These are phyloP conservation scores for Claviceps humidiphila DNA, from an alignment of 2,329 filamentous ascomycete species.

Conservation along the genomic window DNA sequence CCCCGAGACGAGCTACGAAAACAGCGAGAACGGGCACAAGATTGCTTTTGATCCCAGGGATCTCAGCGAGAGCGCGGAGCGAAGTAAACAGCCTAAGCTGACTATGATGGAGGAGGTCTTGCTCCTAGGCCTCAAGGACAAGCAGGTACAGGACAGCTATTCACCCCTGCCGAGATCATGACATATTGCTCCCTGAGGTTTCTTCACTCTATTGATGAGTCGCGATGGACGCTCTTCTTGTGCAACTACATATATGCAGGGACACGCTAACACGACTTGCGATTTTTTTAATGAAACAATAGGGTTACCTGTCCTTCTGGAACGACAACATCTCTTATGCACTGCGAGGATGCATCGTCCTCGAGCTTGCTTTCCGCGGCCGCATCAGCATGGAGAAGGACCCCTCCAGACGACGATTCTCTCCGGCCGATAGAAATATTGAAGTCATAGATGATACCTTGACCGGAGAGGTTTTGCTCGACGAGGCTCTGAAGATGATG, in stretches of 20 bases:
- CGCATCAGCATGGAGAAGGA: constrained; percentile 98
- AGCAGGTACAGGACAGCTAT: constrained; percentile 57
- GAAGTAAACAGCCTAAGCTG: constrained; percentile 94
- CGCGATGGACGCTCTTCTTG: background rate
- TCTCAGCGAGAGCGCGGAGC: constrained; percentile 90
- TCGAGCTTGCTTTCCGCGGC: constrained; percentile 90
- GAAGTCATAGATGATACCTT: constrained; percentile 95
- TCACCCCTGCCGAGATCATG: background rate
- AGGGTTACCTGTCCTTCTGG: constrained; percentile 99
- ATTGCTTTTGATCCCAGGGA: constrained; percentile 96
- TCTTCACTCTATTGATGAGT: background rate
- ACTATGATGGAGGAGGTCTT: constrained; percentile 98
- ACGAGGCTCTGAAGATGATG: constrained; percentile 99
- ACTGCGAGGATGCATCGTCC: constrained; percentile 91
- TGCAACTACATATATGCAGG: background rate
- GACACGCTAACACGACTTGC: constrained; percentile 5
- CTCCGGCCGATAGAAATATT: constrained; percentile 82
- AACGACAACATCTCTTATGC: constrained; percentile 99
- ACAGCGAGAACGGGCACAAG: constrained; percentile 90
- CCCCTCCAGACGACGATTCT: constrained; percentile 79
- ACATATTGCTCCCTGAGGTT: background rate
- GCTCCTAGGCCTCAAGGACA: constrained; percentile 91
- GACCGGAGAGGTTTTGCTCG: constrained; percentile 90
- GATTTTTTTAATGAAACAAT: constrained; percentile 4
- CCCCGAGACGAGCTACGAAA: constrained; percentile 78